phyloP scores from a whole-genome alignment of 441 rosid genomes.

The Populus hybrid region DNA sequence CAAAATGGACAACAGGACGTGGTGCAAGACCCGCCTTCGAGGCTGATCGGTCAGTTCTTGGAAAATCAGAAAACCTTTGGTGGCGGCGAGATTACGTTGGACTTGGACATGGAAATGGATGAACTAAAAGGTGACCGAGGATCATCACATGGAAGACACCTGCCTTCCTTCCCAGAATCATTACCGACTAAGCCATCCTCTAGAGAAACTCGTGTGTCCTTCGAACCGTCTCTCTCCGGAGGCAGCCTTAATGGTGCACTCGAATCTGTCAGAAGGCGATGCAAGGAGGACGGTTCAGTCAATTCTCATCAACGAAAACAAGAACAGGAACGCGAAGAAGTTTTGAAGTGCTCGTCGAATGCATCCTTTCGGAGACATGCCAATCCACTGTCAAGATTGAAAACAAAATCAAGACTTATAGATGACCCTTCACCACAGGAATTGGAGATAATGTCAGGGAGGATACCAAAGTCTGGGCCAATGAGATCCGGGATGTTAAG shows the following conservation, averaged over 20 bases:
- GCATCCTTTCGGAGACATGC: constrained; percentile 31
- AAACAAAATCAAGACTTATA: constrained; percentile 58
- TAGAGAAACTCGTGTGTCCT: constrained; percentile 47
- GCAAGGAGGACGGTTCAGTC: constrained; percentile 11
- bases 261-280: constrained; percentile 31
- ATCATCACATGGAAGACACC: not conserved
- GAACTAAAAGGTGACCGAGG: constrained; percentile 24
- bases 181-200: constrained; percentile 14
- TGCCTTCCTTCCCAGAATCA: constrained; percentile 18
- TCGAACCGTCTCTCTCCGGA: constrained; percentile 33
- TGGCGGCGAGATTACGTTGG: constrained; percentile 57
- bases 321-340: constrained; percentile 19
- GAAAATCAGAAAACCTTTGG: constrained; percentile 21
- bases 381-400: constrained; percentile 36
- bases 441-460: constrained; percentile 27
- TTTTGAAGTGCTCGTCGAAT: constrained; percentile 40
- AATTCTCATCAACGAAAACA: constrained; percentile 7
- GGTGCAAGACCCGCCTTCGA: constrained; percentile 34
- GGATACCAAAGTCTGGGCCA: constrained; percentile 34
- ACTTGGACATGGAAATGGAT: constrained; percentile 55
- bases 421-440: constrained; percentile 47
- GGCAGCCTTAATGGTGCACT: constrained; percentile 2
- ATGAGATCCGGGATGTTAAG: constrained; percentile 39
- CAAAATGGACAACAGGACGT: constrained; percentile 12
- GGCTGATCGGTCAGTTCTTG: constrained; percentile 34